These are phyloP conservation scores for Arabis alpina DNA, from an alignment of 345 rosid genomes.

Conservation along the genomic window DNA sequence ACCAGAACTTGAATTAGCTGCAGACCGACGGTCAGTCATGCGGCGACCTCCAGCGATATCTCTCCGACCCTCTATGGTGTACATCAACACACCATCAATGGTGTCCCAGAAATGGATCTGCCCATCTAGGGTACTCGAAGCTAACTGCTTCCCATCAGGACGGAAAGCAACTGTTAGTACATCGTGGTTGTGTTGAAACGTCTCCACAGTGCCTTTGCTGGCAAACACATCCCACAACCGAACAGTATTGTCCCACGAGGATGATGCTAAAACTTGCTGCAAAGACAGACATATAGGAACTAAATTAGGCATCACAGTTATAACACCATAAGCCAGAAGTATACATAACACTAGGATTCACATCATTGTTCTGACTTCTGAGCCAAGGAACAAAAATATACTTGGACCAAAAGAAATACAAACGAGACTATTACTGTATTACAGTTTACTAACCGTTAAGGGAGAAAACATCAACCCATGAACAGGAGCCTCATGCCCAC, in stretches of 20 bases:
- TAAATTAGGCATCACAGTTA: slow-evolving; percentile 10
- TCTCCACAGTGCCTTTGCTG: slow-evolving; percentile 86
- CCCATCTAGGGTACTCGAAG: slow-evolving; percentile 91
- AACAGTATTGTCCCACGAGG: slow-evolving; percentile 97
- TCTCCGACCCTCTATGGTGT: slow-evolving; percentile 94
- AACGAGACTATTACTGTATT: slow-evolving; percentile 14
- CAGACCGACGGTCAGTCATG: slow-evolving; percentile 88
- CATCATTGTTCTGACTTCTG: neutral
- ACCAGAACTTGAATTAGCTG: slow-evolving; percentile 94
- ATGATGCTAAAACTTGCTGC: slow-evolving; percentile 73
- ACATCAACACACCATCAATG: slow-evolving; percentile 80
- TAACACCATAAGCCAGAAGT: slow-evolving; percentile 22
- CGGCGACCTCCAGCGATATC: slow-evolving; percentile 96
- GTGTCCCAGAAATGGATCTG: slow-evolving; percentile 98
- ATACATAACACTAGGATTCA: slow-evolving; percentile 9
- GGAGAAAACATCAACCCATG: slow-evolving; percentile 93
- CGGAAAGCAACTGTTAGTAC: slow-evolving; percentile 89
- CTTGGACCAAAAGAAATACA: neutral
- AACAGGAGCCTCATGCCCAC: slow-evolving; percentile 99
- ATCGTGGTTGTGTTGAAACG: slow-evolving; percentile 88
- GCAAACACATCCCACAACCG: slow-evolving; percentile 94
- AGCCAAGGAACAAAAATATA: slow-evolving; percentile 5
- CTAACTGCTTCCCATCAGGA: slow-evolving; percentile 94
- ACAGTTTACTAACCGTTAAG: slow-evolving; percentile 62
- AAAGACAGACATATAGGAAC: slow-evolving; percentile 4